Conservation (phyloP, 2,329 filamentous ascomycete species). For the Ophiostoma piceae region DNA sequence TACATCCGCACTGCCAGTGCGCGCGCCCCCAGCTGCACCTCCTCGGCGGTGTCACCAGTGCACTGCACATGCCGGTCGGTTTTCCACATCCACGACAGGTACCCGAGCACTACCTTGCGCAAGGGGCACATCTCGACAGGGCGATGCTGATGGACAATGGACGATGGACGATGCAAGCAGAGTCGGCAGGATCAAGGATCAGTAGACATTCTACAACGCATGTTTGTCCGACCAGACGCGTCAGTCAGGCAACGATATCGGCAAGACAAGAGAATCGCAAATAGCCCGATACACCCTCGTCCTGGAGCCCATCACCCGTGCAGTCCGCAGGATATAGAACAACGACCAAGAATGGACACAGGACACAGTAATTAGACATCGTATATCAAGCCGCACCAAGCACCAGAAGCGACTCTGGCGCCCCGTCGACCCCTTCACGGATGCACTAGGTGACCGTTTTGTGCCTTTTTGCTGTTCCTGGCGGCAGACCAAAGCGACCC, state of each 20-base stretch:
- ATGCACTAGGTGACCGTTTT: not conserved
- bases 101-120: slow-evolving; percentile 16
- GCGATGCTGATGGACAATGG: too few species aligned
- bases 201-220: not conserved
- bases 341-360: not conserved
- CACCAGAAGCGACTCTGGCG: not conserved
- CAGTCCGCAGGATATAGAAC: not conserved
- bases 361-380: not conserved
- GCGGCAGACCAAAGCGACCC: slow-evolving; percentile 13
- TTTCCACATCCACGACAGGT: slow-evolving; percentile 18
- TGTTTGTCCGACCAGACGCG: not conserved
- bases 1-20: not conserved
- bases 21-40: slow-evolving; percentile 4
- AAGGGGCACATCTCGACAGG: slow-evolving; percentile 8
- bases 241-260: not conserved
- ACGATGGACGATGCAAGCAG: not conserved
- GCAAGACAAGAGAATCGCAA: not conserved
- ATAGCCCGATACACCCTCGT: not conserved
- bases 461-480: slow-evolving; percentile 19
- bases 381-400: slow-evolving; percentile 1
- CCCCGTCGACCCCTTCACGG: not conserved
- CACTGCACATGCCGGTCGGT: slow-evolving; percentile 20
- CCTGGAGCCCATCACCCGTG: not conserved
- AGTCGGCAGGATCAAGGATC: not conserved
- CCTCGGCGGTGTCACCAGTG: slow-evolving; percentile 19